Base-by-base conservation (phyloP, 495 filamentous ascomycete genomes). In the Neurospora sp. region DNA sequence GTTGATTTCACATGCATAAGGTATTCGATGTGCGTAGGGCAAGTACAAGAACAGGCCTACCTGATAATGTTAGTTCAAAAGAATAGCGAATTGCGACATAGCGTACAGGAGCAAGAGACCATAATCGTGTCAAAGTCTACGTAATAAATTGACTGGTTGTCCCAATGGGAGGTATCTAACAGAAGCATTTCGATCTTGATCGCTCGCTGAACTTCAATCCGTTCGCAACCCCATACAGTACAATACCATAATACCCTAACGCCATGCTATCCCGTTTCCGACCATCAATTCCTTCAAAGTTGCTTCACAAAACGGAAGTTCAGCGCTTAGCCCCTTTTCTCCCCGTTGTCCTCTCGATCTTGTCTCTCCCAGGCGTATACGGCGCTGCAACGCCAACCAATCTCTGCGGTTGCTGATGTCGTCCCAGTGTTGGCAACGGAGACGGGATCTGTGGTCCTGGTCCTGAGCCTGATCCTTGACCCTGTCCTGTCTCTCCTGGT, bases 341-440 rank as follows among this genome's bases (percentile, higher is more conserved):
- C 9, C 77, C 78, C 71, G 81, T 83, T 74, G 88, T 87, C 72
- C 78, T 86, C 16, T 91, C 88, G 40, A 93, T 74, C 73, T 85
- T 88, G 78, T 94, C 93, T 68, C 84, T 85, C 53, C 89, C 85
- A 3, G 92, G 93, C 44, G 87, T 84, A 81, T 94, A 97, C 35
- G 93, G 91, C 42, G 91, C 91, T 0, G 91, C 92, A 40, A 96
- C 73, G 72, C 91, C 89, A 0, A 80, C 74, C 68, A 82, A 75
- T 69, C 76, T 72, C 73, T 77, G 75, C 72, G 77, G 73, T 48
- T 73, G 71, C 38, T 75, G 48, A 9, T 71, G n/a, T 65, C 27
- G 53, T 9, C 12, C 6, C 16, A 35, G 8, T 45, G 42, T 44
- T 44, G 42, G 42, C 3, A 44, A 40, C 0, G 39, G 5, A 14